Evolutionary conservation across 768 basidiomycete species (phyloP).

Genomic region (Lactarius hatsudake): DNA sequence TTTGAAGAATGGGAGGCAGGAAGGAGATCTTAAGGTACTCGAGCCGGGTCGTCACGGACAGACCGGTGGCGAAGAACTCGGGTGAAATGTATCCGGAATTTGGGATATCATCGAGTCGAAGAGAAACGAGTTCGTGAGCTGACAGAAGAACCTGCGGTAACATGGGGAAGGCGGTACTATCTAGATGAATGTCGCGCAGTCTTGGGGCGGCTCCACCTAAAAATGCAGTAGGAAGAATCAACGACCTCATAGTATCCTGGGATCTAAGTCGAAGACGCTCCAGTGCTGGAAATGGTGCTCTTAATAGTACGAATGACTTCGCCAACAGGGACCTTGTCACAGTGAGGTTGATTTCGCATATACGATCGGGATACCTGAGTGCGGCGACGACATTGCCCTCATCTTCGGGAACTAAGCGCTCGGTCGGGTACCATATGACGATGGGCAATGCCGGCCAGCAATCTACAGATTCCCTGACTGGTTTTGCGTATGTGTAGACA

Average conservation of each 20-base stretch:
- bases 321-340: neutral
- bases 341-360: neutral
- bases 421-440: neutral
- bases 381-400: slow-evolving; percentile 2
- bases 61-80: neutral
- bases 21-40: neutral
- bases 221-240: neutral
- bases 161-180: slow-evolving; percentile 1
- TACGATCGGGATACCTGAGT: slow-evolving; percentile 5
- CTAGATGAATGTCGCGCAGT: neutral
- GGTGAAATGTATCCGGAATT: slow-evolving; percentile 6
- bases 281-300: neutral
- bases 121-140: neutral
- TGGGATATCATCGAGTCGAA: slow-evolving; percentile 10
- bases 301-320: neutral
- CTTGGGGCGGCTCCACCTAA: neutral
- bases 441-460: slow-evolving; percentile 7
- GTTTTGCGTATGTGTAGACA: slow-evolving; percentile 2
- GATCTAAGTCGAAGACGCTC: neutral
- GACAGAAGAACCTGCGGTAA: slow-evolving; percentile 7
- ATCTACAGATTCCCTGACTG: neutral
- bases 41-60: neutral
- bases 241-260: neutral
- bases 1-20: neutral
- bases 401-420: neutral